These are phyloP conservation scores for Verticillium zaregamsianum DNA, from an alignment of 2,329 filamentous ascomycete species.

Conservation along the genomic window DNA sequence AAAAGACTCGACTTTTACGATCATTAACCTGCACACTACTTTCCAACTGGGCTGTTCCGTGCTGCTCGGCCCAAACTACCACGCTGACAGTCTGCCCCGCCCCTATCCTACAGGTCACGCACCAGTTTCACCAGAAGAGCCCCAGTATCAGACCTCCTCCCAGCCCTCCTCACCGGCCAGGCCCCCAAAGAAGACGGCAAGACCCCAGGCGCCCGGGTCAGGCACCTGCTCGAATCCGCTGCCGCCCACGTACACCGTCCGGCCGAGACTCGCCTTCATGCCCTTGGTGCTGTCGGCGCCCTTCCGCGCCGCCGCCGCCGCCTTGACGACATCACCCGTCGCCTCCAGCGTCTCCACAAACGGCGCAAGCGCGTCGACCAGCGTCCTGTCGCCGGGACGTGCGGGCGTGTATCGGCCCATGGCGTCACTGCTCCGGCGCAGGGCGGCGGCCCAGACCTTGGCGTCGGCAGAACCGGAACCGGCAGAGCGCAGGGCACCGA, in stretches of 20 bases:
- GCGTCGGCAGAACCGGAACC: background rate
- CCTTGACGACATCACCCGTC: slow-evolving; percentile 64
- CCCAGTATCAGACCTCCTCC: slow-evolving; percentile 22
- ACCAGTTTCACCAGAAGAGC: background rate
- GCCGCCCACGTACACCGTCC: slow-evolving; percentile 75
- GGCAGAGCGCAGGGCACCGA: background rate
- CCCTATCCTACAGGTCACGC: background rate
- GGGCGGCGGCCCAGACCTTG: slow-evolving; percentile 4
- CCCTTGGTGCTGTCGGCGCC: slow-evolving; percentile 83
- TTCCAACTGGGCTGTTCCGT: background rate
- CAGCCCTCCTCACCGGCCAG: slow-evolving; percentile 54
- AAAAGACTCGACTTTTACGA: background rate
- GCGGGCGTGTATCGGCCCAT: slow-evolving; percentile 32
- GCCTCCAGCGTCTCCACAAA: slow-evolving; percentile 71
- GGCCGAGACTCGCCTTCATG: slow-evolving; percentile 85
- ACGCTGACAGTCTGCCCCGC: background rate
- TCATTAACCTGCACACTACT: background rate
- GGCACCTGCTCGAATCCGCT: slow-evolving; percentile 43
- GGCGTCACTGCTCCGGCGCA: slow-evolving; percentile 59
- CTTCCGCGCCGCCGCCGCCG: slow-evolving; percentile 68
- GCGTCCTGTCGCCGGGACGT: slow-evolving; percentile 2
- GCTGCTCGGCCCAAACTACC: background rate
- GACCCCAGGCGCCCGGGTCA: slow-evolving; percentile 64
- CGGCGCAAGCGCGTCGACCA: slow-evolving; percentile 59
- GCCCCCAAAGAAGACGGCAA: slow-evolving; percentile 79